Evolutionary conservation across 768 basidiomycete species (phyloP), one percentile per base, ranked within the genome.

Genomic region (Trametes coccinea): DNA sequence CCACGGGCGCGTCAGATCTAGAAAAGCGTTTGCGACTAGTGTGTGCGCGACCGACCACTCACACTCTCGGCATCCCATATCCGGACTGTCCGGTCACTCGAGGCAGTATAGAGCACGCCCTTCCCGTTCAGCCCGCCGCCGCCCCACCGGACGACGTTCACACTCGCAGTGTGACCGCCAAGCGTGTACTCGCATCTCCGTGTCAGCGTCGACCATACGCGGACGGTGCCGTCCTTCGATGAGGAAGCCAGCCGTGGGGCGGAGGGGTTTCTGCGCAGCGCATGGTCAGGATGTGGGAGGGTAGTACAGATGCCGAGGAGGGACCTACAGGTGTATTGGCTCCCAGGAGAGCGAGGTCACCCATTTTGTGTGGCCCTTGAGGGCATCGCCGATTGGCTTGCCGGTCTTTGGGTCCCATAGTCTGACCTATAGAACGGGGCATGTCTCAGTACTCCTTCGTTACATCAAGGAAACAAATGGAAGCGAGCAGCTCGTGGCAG

Each of bases 321-420:
- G 31, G 40, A 76, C 87, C 66, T 67, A 94, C 89, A 97, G 78
- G 73, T 98, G 96, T 49, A 95, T 87, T 5, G 97, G 96, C 72
- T 98, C 97, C 93, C 95, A 98, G 40, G 94, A 84, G 27, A 99
- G 81, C 14, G 91, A 91, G 3, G 90, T 98, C 60, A 98, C 88
- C 94, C 95, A 98, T 78, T 98, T 98, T 31, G 92, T 81, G 70
- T 99, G 97, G 0, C 97, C 96, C 69, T 87, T 91, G 66, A 98
- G 76, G 0, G 92, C 92, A 56, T 95, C 91, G 7, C 96, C 95
- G 17, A 92, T 80, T 0, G 92, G 80, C 69, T 93, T 93, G 30
- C 97, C 95, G 0, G 89, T 89, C 71, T 89, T 92, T 13, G 94
- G 95, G 67, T 97, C 91, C 97, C 96, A 99, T 60, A 98, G 74